These are phyloP conservation scores for Kodamaea leandrae DNA, from an alignment of 805 yeast genomes.

Conservation along the genomic window DNA sequence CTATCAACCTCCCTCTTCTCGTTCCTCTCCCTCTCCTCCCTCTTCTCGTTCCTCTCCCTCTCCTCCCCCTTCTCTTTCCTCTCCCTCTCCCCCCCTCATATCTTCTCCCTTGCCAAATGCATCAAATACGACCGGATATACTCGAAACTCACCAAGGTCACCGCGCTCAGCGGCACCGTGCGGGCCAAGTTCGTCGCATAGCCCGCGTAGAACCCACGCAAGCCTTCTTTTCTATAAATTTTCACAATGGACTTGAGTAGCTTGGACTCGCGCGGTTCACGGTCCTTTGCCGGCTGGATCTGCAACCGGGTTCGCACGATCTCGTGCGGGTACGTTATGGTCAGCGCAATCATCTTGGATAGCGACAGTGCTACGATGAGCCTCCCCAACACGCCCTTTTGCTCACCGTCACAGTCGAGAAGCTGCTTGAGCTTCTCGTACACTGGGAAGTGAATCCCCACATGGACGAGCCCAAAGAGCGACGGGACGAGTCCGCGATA, in stretches of 20 bases:
- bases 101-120: background rate
- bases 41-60: background rate
- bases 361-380: slow-evolving; percentile 62
- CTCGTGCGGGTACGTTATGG: slow-evolving; percentile 93
- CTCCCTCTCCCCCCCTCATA: background rate
- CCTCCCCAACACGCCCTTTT: slow-evolving; percentile 23
- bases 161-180: slow-evolving; percentile 93
- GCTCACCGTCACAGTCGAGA: slow-evolving; percentile 23
- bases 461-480: slow-evolving; percentile 84
- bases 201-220: slow-evolving; percentile 85
- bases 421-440: slow-evolving; percentile 75
- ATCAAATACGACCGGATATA: slow-evolving; percentile 59
- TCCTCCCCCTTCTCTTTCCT: background rate
- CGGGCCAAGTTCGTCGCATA: slow-evolving; percentile 80
- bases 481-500: slow-evolving; percentile 92
- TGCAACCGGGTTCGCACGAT: slow-evolving; percentile 90
- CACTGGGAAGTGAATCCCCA: slow-evolving; percentile 93
- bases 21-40: no score
- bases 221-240: slow-evolving; percentile 65
- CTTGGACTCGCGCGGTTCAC: slow-evolving; percentile 12
- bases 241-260: slow-evolving; percentile 33
- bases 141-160: slow-evolving; percentile 92
- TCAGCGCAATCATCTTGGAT: slow-evolving; percentile 85
- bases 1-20: no score
- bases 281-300: slow-evolving; percentile 40